Evolutionary conservation across 441 rosid species (phyloP).

Genomic region (Croton laevigatus): DNA sequence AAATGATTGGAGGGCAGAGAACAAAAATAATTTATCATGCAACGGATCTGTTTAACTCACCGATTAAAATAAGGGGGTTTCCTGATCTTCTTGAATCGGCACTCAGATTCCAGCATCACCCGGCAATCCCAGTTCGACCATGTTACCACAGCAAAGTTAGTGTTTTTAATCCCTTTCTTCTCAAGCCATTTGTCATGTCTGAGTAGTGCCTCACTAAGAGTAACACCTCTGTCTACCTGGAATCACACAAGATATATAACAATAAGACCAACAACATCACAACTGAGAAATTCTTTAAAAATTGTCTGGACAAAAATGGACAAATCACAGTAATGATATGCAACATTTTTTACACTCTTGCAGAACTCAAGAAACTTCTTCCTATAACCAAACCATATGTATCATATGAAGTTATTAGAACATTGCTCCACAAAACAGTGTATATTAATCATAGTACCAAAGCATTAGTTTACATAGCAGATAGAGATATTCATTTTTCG

Average conservation of each 20-base stretch:
- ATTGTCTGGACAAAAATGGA: background rate
- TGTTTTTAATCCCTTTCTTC: constrained; percentile 57
- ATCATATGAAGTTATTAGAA: background rate
- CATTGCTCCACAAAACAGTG: background rate
- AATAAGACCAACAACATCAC: background rate
- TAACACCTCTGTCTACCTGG: constrained; percentile 66
- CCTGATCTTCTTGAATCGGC: constrained; percentile 63
- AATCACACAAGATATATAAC: constrained; percentile 19
- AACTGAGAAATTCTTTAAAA: background rate
- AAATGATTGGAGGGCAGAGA: background rate
- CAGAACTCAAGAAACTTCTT: background rate
- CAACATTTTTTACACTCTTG: background rate
- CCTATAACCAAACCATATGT: background rate
- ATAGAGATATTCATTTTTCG: background rate
- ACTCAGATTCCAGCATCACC: constrained; percentile 76
- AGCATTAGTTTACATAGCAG: background rate
- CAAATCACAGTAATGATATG: background rate
- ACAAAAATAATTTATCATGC: background rate
- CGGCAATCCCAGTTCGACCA: constrained; percentile 81
- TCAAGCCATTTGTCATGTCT: constrained; percentile 79
- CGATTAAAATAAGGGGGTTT: constrained; percentile 70
- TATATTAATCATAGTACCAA: no score
- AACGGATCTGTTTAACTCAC: constrained; percentile 23
- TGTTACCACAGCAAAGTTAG: constrained; percentile 68
- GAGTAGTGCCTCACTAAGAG: constrained; percentile 54